Percentiles rank a stretch among this genome's conserved stretches.
Evolutionary conservation across 441 rosid genomes (phyloP).

Genomic region (Populus hybrid): DNA sequence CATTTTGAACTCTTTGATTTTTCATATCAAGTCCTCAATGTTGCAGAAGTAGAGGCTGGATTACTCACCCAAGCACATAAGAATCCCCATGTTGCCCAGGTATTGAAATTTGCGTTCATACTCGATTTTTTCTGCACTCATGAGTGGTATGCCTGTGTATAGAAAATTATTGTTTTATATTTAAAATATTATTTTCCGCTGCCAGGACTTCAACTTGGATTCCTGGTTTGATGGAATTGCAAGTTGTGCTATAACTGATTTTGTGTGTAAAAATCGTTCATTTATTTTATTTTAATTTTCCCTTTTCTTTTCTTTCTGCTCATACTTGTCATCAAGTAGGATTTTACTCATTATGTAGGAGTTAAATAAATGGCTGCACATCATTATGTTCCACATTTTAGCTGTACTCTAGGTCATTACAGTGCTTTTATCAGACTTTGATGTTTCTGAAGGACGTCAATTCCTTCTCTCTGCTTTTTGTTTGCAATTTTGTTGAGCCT

Average conservation of each 20-base stretch:
- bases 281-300: not conserved
- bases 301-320: not conserved
- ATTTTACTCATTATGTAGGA: not conserved
- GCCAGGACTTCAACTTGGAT: not conserved
- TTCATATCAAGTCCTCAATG: conserved; percentile 94
- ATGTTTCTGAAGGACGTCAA: not conserved
- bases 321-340: not conserved
- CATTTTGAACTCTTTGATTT: conserved; percentile 98
- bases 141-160: not conserved
- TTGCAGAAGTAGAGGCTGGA: conserved; percentile 90
- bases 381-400: not conserved
- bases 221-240: not conserved
- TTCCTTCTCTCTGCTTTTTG: not conserved
- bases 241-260: not conserved
- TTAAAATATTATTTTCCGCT: not conserved
- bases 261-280: not conserved
- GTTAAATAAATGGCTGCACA: not conserved
- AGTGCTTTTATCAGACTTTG: not conserved
- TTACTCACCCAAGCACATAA: conserved; percentile 53
- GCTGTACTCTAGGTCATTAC: not conserved
- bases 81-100: conserved; percentile 68
- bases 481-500: not conserved
- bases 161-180: not conserved
- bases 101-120: conserved; percentile 21
- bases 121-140: not conserved